Conservation (phyloP, 768 basidiomycete genomes). For the Calvatia gigantea region DNA sequence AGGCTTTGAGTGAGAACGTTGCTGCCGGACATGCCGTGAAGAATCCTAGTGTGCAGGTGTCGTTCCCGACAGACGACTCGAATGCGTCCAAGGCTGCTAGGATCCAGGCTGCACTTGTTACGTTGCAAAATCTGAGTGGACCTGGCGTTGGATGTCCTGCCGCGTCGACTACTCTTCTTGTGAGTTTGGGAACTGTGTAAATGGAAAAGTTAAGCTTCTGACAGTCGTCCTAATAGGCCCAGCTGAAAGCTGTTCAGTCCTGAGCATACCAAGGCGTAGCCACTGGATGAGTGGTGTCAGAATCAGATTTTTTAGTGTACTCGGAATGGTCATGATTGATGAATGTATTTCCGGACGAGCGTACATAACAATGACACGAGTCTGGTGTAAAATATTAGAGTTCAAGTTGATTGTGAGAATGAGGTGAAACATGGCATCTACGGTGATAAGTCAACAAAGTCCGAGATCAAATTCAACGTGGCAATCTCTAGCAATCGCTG, state of each 20-base stretch:
- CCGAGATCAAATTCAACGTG: background rate
- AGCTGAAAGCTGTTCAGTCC: constrained; percentile 23
- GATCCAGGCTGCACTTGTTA: constrained; percentile 54
- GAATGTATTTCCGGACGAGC: background rate
- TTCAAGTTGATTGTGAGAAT: background rate
- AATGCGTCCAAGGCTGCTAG: constrained; percentile 52
- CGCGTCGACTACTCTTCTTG: constrained; percentile 53
- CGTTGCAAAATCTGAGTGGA: constrained; percentile 70
- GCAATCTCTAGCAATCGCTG: background rate
- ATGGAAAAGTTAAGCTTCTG: background rate
- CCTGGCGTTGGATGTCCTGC: constrained; percentile 69
- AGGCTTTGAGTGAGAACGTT: constrained; percentile 53
- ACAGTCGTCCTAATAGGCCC: constrained; percentile 16
- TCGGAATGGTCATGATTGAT: background rate
- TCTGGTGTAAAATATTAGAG: background rate
- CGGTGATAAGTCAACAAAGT: background rate
- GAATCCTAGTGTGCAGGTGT: constrained; percentile 50
- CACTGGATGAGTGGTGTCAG: background rate
- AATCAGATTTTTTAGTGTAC: background rate
- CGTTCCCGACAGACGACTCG: constrained; percentile 63
- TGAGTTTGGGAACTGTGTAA: constrained; percentile 23
- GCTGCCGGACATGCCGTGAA: constrained; percentile 61
- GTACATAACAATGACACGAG: background rate
- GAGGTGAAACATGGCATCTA: background rate
- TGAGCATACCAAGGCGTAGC: background rate